Base-by-base conservation (phyloP, 192 early-diverging fungal species). In the Coemansia umbellata region DNA sequence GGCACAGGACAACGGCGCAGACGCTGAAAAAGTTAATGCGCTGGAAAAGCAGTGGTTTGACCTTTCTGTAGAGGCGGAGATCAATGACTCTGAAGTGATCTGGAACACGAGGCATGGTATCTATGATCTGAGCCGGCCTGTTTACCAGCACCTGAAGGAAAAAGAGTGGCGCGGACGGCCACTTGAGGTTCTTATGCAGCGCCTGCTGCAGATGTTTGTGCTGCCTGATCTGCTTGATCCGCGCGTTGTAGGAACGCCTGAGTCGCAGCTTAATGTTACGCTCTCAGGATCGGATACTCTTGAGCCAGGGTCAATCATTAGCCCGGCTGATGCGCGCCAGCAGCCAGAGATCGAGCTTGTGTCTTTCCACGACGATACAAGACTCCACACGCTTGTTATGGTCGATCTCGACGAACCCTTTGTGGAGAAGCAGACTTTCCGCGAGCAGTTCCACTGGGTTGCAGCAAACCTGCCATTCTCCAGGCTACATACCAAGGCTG, bases 171-270 rank as follows among this genome's bases (percentile, higher is more conserved):
- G 62, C 14, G 74, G 78, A 14, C 63, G 77, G 52, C 81, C 78
- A 19, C 69, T 81, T 15, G 60, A 59, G 47, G 71, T 81, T 32
- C 60, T 87, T 54, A 76, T 84, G 77, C 82, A 90, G 63, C 81
- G 88, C 37, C 47, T 85, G 31, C 69, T 80, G 33, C 87, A 88
- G 60, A 90, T 90, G 88, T 84, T 72, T 68, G 87, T 90, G 33
- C 64, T 85, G 26, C 88, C 88, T 4, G 88, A 90, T 67, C 42
- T 88, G n/a, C 66, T 90, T 14, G 78, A 79, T 21, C 59, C 69
- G 13, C 70, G 83, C 22, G 53, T 47, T 11, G 56, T 75, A 8
- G 62, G 62, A 19, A 69, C 51, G 22, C 73, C 73, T 23, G 60
- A 50, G 33, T 57, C 42, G 17, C 66, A 61, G 58, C 65, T 58